Evolutionary conservation across 352 stramenopile genomes (phyloP), one percentile per base, ranked within the genome.

Genomic region (Globisporangium sylvaticum): DNA sequence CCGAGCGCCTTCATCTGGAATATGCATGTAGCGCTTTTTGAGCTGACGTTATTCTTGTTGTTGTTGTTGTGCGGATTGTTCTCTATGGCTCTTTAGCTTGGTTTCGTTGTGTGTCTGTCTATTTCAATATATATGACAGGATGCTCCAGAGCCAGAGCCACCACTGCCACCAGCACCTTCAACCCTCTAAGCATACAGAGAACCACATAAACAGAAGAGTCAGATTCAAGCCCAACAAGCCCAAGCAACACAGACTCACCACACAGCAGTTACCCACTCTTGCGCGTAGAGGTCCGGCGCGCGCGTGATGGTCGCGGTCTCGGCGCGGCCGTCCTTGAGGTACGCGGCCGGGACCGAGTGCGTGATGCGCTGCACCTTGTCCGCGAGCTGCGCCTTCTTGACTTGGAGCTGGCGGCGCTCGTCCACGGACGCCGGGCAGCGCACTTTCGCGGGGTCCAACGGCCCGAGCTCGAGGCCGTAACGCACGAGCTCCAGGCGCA

Each of bases 391-490:
- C 4, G 62, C 55, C 53, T 83, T 82, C 52, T 73, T 74, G 58
- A 74, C 64, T 39, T 71, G 54, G 3, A 79, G 57, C 25, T 58
- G 32, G 1, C 61, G 67, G 4, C 75, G 73, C 59, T 84, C 78
- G 25, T 86, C 72, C 15, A 83, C 71, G 8, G 81, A 84, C 1
- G 62, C 59, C 18, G 70, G 61, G 24, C 65, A 79, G 15, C 80
- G 72, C 18, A 74, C 71, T 50, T 88, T 88, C 4, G 68, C 75
- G 6, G 80, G 81, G 27, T 90, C 81, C 22, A 83, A 65, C 1
- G 81, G 72, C 0, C 77, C 77, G 12, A 87, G 46, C 14, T 73
- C 61, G 6, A 61, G 62, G n/a, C 72, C 57, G n/a, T 78, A 64
- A 0, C 66, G 68, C 52, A 66, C 68, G 20, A 83, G 63, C 50